These are phyloP conservation scores for Nemania diffusa DNA, from an alignment of 2,329 filamentous ascomycete species.

Conservation along the genomic window DNA sequence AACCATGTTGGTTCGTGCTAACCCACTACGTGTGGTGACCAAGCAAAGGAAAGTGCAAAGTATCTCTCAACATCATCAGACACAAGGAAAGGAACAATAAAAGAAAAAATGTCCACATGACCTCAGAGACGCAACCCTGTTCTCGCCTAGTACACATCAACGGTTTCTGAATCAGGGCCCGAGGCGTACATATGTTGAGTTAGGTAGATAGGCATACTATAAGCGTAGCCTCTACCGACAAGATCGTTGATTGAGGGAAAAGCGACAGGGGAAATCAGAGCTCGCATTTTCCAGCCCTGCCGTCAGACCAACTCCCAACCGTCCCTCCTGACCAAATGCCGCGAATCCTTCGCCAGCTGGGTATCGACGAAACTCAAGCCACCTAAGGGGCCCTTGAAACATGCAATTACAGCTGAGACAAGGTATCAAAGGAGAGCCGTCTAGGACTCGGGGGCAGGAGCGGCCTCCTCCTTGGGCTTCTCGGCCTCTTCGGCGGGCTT, in stretches of 20 bases:
- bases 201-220: constrained; percentile 45
- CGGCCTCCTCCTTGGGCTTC: constrained; percentile 68
- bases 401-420: constrained; percentile 52
- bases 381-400: constrained; percentile 40
- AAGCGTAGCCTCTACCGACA: constrained; percentile 44
- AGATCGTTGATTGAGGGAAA: constrained; percentile 41
- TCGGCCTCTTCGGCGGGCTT: constrained; percentile 60
- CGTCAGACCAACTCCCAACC: constrained; percentile 49
- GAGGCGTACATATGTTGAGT: constrained; percentile 42
- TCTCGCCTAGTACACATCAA: constrained; percentile 43
- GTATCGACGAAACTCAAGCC: constrained; percentile 46
- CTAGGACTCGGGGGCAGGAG: constrained; percentile 65
- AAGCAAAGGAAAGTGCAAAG: constrained; percentile 47
- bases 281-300: constrained; percentile 49
- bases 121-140: constrained; percentile 42
- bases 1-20: constrained; percentile 21
- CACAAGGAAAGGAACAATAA: constrained; percentile 45
- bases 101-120: constrained; percentile 45
- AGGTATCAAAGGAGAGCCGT: constrained; percentile 50
- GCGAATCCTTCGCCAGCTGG: constrained; percentile 48
- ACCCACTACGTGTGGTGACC: constrained; percentile 41
- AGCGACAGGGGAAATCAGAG: constrained; percentile 44
- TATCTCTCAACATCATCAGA: constrained; percentile 45
- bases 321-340: constrained; percentile 47
- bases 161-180: constrained; percentile 40